Evolutionary conservation across 148 eudicot species (phyloP).

Genomic region (Chenopodium album): DNA sequence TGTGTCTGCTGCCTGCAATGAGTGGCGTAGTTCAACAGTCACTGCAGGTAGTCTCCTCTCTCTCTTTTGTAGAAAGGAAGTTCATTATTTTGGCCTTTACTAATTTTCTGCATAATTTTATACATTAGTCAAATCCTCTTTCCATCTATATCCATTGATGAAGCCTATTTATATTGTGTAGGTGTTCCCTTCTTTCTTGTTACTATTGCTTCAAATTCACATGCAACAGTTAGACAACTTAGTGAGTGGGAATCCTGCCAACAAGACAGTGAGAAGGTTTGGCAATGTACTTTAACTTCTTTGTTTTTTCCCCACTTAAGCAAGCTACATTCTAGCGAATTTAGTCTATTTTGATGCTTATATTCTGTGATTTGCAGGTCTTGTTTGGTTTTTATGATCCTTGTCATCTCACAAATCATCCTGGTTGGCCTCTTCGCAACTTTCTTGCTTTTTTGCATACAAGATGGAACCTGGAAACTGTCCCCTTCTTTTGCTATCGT

Average conservation of each 20-base stretch:
- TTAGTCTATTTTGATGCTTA: conserved; percentile 6
- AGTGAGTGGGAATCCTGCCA: conserved; percentile 71
- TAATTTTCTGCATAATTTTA: neutral
- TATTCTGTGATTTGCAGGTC: conserved; percentile 42
- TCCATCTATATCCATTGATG: neutral
- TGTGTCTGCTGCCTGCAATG: conserved; percentile 63
- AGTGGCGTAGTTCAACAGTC: conserved; percentile 69
- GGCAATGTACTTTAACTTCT: conserved; percentile 10
- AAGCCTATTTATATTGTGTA: conserved; percentile 34
- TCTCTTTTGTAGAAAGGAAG: neutral
- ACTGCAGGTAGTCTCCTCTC: conserved; percentile 52
- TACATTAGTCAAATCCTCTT: neutral
- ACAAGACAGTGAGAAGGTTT: conserved; percentile 66
- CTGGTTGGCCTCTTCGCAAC: conserved; percentile 98
- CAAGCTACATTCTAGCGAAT: neutral
- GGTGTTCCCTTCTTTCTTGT: conserved; percentile 82
- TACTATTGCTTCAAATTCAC: conserved; percentile 53
- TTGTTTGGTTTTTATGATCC: conserved; percentile 96
- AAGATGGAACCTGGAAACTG: conserved; percentile 64
- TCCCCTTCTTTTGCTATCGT: conserved; percentile 80
- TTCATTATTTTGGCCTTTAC: neutral
- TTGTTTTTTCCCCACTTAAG: neutral
- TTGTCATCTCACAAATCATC: conserved; percentile 69
- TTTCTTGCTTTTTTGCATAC: conserved; percentile 56
- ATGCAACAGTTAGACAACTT: conserved; percentile 59